These are phyloP conservation scores for Oryza australiensis DNA, from an alignment of 176 grass and related monocot genomes.

Conservation along the genomic window DNA sequence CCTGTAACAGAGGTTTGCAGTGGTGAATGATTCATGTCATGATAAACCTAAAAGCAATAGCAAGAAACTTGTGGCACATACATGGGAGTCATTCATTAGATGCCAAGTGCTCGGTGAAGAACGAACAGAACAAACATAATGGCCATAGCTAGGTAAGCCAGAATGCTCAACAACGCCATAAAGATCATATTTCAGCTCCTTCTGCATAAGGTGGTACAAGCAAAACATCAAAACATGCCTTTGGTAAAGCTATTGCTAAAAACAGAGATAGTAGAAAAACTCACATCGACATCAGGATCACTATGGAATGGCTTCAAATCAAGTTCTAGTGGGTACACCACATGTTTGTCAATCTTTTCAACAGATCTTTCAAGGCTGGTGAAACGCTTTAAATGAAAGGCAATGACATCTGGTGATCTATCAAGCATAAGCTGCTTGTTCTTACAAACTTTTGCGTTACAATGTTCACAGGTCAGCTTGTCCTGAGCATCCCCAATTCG, in stretches of 20 bases:
- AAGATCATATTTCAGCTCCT: slow-evolving; percentile 75
- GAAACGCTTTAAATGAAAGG: slow-evolving; percentile 92
- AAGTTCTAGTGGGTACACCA: slow-evolving; percentile 69
- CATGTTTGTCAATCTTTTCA: slow-evolving; percentile 76
- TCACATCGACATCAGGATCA: slow-evolving; percentile 35
- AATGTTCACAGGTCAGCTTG: slow-evolving; percentile 72
- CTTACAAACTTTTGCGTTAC: slow-evolving; percentile 70
- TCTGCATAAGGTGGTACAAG: slow-evolving; percentile 39
- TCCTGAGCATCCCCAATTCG: slow-evolving; percentile 71
- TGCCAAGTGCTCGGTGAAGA: slow-evolving; percentile 74
- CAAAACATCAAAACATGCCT: slow-evolving; percentile 21
- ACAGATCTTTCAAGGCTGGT: slow-evolving; percentile 48
- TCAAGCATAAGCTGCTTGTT: slow-evolving; percentile 80
- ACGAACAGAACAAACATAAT: slow-evolving; percentile 79
- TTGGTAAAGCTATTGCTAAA: slow-evolving; percentile 18
- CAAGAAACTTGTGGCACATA: slow-evolving; percentile 40
- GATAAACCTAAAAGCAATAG: neutral
- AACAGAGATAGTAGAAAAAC: slow-evolving; percentile 17
- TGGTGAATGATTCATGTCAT: slow-evolving; percentile 9
- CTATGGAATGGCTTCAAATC: slow-evolving; percentile 69
- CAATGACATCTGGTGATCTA: slow-evolving; percentile 68
- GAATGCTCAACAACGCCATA: slow-evolving; percentile 82
- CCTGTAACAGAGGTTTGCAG: slow-evolving; percentile 49
- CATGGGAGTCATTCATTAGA: slow-evolving; percentile 69
- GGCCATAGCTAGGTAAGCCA: slow-evolving; percentile 63